Evolutionary conservation across 768 basidiomycete genomes (phyloP), one percentile per base, ranked within the genome.

Genomic region (Calvatia gigantea): DNA sequence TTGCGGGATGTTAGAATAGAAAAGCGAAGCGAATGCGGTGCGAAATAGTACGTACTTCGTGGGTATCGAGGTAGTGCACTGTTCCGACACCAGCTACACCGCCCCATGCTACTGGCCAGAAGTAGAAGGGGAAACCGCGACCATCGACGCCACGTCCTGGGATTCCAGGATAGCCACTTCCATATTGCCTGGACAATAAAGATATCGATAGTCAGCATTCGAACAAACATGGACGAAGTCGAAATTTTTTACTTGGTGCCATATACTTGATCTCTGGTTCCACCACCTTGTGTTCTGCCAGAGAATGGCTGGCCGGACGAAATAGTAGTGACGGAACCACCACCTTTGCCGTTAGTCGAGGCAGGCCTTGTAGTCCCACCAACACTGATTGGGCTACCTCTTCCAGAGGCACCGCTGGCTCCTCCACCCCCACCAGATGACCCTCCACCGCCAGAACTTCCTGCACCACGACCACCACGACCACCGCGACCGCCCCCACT

Each of bases 121-220:
- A 88, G 59, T 74, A 74, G 56, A 85, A 87, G 0, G 85, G 86
- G 64, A 88, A 86, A 1, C 73, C 73, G 0, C 75, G 74, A 0
- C 76, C 76, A 0, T 58, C 42, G n/a, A 83, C 80, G 12, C 83
- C 82, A 2, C 74, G 71, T 5, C 72, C 70, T 3, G 50, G 42
- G 11, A 73, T 25, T 1, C 79, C 79, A 38, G 84, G 83, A 60
- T 86, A 86, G 2, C 85, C 84, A 60, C 82, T 85, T 5, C 84
- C 85, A 58, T 39, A 39, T 14, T 39, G 38, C n/a, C 38, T 39
- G n/a, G n/a, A n/a, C n/a, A n/a, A 39, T n/a, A 39, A 17, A 39
- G 19, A n/a, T n/a, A 39, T 17, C 1, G n/a, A 2, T 17, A 6
- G n/a, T 39, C 38, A 39, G 1, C n/a, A 19, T 39, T 17, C n/a